Percentiles rank a stretch among this genome's conserved stretches.
Evolutionary conservation across 2,329 filamentous ascomycete genomes (phyloP).

Genomic region (Xylariomycetidae sp.): DNA sequence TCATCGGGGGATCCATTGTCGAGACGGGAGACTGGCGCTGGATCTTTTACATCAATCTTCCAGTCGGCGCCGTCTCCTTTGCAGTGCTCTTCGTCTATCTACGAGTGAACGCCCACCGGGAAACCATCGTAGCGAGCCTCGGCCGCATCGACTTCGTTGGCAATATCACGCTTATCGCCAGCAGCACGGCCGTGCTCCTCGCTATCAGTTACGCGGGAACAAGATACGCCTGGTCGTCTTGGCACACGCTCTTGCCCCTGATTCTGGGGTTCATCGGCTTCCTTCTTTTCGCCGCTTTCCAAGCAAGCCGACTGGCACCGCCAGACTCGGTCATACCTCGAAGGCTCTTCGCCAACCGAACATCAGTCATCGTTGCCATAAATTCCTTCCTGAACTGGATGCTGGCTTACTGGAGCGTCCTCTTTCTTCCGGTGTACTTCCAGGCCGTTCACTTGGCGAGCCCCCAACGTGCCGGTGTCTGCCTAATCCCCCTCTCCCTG

Average conservation of each 20-base stretch:
- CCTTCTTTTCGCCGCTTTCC: slow-evolving; percentile 1
- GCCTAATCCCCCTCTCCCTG: neutral
- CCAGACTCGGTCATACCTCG: neutral
- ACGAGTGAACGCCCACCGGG: no score
- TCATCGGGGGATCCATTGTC: slow-evolving; percentile 18
- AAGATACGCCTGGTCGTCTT: slow-evolving; percentile 7
- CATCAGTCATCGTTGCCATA: slow-evolving; percentile 19
- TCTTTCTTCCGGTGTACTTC: slow-evolving; percentile 41
- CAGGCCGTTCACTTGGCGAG: slow-evolving; percentile 30
- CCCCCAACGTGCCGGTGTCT: slow-evolving; percentile 24
- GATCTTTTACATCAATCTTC: slow-evolving; percentile 30
- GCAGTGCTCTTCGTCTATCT: neutral
- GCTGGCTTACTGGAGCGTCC: slow-evolving; percentile 29
- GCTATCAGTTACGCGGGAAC: slow-evolving; percentile 11
- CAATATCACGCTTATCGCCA: slow-evolving; percentile 2
- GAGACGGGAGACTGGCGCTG: slow-evolving; percentile 29
- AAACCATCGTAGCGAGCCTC: no score
- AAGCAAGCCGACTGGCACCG: neutral
- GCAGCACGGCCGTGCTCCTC: slow-evolving; percentile 7
- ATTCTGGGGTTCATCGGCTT: slow-evolving; percentile 10
- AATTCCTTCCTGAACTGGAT: slow-evolving; percentile 32
- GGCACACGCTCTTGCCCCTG: slow-evolving; percentile 8
- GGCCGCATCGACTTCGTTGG: no score
- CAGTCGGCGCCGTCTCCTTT: slow-evolving; percentile 7
- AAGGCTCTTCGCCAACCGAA: neutral